Evolutionary conservation across 2,329 filamentous ascomycete genomes (phyloP).

Genomic region (Periconia sp.): DNA sequence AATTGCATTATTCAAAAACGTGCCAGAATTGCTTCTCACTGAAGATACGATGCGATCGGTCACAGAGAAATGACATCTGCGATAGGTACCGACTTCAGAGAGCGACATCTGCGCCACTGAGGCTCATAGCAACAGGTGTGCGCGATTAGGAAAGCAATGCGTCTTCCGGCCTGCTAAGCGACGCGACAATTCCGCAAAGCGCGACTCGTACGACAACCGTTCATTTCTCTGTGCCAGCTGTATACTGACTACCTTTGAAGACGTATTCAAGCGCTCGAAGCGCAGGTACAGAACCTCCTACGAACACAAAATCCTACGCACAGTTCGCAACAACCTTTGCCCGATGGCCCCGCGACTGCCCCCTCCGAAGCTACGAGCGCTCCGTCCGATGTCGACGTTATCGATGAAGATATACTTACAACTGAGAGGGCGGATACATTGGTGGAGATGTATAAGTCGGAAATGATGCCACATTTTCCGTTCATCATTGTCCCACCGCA

Average conservation of each 20-base stretch:
- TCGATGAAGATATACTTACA: conserved; percentile 35
- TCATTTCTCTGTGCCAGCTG: not conserved
- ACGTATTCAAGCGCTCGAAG: conserved; percentile 46
- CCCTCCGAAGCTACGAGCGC: conserved; percentile 4
- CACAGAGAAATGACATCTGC: conserved; percentile 31
- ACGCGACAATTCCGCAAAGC: conserved; percentile 45
- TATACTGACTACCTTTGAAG: conserved; percentile 18
- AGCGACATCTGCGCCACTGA: not conserved
- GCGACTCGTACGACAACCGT: conserved; percentile 34
- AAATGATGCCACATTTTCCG: conserved; percentile 47
- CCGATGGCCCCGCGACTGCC: conserved; percentile 17
- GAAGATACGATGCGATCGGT: conserved; percentile 41
- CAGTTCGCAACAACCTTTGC: conserved; percentile 27
- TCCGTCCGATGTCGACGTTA: conserved; percentile 27
- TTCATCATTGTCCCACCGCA: conserved; percentile 41
- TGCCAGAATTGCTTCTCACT: conserved; percentile 41
- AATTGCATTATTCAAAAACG: conserved; percentile 33
- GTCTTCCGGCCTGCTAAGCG: conserved; percentile 43
- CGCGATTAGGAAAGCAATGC: conserved; percentile 45
- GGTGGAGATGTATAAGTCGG: conserved; percentile 39
- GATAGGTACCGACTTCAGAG: conserved; percentile 22
- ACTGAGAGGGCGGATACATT: conserved; percentile 32
- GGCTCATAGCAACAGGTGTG: conserved; percentile 33
- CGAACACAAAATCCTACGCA: conserved; percentile 22
- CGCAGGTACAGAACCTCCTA: conserved; percentile 39